Percentiles rank a stretch among this genome's conserved stretches.
Conservation (phyloP, 2,329 filamentous ascomycete genomes). For the Arthrobotrys entomopaga region DNA sequence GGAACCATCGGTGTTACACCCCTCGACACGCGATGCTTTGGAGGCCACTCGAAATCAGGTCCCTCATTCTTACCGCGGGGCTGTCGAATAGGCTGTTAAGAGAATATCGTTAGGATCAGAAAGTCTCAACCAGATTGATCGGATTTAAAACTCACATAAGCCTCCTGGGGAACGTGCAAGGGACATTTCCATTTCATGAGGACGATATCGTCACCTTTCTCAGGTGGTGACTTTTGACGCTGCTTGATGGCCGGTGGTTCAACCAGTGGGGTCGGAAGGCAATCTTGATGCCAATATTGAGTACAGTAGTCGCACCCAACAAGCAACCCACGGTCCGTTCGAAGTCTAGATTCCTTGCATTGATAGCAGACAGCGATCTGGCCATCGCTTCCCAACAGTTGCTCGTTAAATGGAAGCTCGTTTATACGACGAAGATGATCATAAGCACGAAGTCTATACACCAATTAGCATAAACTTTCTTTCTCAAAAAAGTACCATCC, state of each 20-base stretch:
- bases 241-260: conserved; percentile 47
- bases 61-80: conserved; percentile 28
- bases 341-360: conserved; percentile 73
- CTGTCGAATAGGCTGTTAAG: conserved; percentile 26
- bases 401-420: conserved; percentile 32
- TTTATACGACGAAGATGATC: conserved; percentile 34
- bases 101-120: neutral
- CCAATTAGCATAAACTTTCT: neutral
- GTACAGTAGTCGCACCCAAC: conserved; percentile 86
- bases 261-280: conserved; percentile 65
- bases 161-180: conserved; percentile 37
- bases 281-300: conserved; percentile 89
- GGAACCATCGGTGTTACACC: conserved; percentile 1
- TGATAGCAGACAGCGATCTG: conserved; percentile 79
- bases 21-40: conserved; percentile 31
- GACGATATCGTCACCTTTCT: conserved; percentile 40
- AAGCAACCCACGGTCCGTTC: conserved; percentile 72
- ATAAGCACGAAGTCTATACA: conserved; percentile 42
- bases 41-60: conserved; percentile 43
- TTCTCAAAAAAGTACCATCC: neutral
- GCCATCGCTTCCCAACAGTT: conserved; percentile 65
- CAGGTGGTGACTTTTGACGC: conserved; percentile 17
- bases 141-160: conserved; percentile 29
- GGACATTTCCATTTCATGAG: conserved; percentile 52
- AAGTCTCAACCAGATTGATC: neutral